A percentile compares a stretch with the other conserved stretches of the same genome.
Conservation (phyloP, 202 grass and related monocot genomes). For the Digitaria exilis region DNA sequence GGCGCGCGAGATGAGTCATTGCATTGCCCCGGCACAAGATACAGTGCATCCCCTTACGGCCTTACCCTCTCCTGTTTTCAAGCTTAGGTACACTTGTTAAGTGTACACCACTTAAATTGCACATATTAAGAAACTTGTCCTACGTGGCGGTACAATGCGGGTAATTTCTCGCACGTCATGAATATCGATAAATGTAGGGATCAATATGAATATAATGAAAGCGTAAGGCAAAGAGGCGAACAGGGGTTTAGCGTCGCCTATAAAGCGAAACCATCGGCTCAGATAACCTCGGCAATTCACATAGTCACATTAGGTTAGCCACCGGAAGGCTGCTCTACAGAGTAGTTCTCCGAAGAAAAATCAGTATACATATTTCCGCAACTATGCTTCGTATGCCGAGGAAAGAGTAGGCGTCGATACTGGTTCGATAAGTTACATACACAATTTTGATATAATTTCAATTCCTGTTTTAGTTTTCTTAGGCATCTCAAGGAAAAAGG, state of each 20-base stretch:
- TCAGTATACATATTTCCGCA: neutral
- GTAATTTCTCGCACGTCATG: no score
- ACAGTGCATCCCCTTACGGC: no score
- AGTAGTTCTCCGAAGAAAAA: neutral
- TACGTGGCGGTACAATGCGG: neutral
- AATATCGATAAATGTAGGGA: neutral
- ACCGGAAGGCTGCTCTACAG: neutral
- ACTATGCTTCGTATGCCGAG: neutral
- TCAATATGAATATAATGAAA: neutral
- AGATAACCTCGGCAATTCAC: neutral
- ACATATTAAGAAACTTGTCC: neutral
- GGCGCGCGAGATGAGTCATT: no score
- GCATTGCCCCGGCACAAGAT: no score
- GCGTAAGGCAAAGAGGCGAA: neutral
- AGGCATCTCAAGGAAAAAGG: neutral
- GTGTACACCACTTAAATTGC: no score
- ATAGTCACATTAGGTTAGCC: neutral
- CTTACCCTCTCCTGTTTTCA: neutral
- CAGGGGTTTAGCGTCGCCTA: neutral
- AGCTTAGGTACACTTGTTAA: no score
- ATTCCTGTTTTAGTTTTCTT: no score
- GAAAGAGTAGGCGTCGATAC: no score
- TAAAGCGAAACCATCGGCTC: neutral
- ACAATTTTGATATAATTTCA: no score
- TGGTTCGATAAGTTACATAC: neutral